A percentile compares a stretch with the other conserved stretches of the same genome.
phyloP scores from a whole-genome alignment of 768 basidiomycete species.

The Lactarius vividus region DNA sequence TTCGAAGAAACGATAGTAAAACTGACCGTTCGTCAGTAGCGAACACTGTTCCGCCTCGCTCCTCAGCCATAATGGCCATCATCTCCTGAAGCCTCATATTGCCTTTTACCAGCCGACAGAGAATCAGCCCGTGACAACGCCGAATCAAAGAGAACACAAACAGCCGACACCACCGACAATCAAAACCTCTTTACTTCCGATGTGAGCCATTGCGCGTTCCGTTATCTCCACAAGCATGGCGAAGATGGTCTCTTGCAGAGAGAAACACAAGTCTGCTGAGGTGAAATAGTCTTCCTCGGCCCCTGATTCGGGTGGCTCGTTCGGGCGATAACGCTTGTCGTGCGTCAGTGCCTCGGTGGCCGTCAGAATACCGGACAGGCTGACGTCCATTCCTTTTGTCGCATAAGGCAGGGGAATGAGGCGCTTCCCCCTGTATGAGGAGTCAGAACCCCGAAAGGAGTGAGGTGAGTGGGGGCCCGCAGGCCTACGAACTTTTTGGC shows the following conservation, averaged over 20 bases:
- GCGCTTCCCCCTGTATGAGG: slow-evolving; percentile 65
- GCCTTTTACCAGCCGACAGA: slow-evolving; percentile 44
- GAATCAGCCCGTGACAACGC: background rate
- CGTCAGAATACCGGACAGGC: slow-evolving; percentile 90
- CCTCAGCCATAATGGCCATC: slow-evolving; percentile 97
- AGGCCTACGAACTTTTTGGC: slow-evolving; percentile 69
- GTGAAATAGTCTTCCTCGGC: slow-evolving; percentile 74
- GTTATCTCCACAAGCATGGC: slow-evolving; percentile 99
- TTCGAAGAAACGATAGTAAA: background rate
- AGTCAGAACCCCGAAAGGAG: slow-evolving; percentile 14
- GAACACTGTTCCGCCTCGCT: slow-evolving; percentile 85
- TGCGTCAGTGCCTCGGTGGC: slow-evolving; percentile 83
- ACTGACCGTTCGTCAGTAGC: slow-evolving; percentile 91
- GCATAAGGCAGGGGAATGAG: slow-evolving; percentile 86
- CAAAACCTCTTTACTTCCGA: slow-evolving; percentile 91
- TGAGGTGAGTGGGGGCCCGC: background rate
- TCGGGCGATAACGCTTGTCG: slow-evolving; percentile 77
- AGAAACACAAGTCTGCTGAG: slow-evolving; percentile 95
- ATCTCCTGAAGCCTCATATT: slow-evolving; percentile 94
- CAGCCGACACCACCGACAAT: slow-evolving; percentile 99
- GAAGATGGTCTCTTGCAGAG: slow-evolving; percentile 94
- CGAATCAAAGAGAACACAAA: slow-evolving; percentile 43
- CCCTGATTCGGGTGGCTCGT: slow-evolving; percentile 36
- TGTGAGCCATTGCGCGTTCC: slow-evolving; percentile 98
- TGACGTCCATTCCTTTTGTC: slow-evolving; percentile 98